These are phyloP conservation scores for Calonectria hawksworthii DNA, from an alignment of 2,329 filamentous ascomycete species.

Conservation along the genomic window DNA sequence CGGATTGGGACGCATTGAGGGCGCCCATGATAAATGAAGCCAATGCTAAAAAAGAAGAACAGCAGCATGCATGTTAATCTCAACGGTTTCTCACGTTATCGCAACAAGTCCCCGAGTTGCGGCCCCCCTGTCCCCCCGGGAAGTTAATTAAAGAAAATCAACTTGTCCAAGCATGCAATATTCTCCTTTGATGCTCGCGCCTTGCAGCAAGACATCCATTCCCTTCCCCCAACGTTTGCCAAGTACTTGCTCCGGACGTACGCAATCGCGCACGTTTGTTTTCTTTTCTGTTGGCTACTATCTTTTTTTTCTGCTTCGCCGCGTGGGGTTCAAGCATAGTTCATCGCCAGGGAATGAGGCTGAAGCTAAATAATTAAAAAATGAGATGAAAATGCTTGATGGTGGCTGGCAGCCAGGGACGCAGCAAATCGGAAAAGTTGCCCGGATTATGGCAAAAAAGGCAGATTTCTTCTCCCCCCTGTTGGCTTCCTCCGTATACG, in stretches of 20 bases:
- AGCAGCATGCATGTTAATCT: constrained; percentile 7
- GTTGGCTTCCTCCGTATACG: constrained; percentile 1
- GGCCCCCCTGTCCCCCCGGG: not conserved
- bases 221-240: not conserved
- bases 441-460: not conserved
- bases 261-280: not conserved
- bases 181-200: not conserved
- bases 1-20: not conserved
- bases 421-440: not conserved
- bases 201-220: not conserved
- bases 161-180: not conserved
- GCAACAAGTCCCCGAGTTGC: not conserved
- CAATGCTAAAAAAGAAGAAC: not conserved
- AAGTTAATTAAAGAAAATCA: constrained; percentile 13
- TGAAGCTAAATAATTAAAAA: not conserved
- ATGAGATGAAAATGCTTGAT: not conserved
- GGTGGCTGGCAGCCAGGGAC: constrained; percentile 1
- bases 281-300: not conserved
- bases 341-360: not conserved
- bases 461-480: constrained; percentile 1
- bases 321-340: not conserved
- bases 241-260: not conserved
- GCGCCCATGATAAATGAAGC: constrained; percentile 2
- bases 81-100: constrained; percentile 9
- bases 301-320: not conserved